phyloP scores from a whole-genome alignment of 208 protist genomes.

The Leishmania guyanensis region DNA sequence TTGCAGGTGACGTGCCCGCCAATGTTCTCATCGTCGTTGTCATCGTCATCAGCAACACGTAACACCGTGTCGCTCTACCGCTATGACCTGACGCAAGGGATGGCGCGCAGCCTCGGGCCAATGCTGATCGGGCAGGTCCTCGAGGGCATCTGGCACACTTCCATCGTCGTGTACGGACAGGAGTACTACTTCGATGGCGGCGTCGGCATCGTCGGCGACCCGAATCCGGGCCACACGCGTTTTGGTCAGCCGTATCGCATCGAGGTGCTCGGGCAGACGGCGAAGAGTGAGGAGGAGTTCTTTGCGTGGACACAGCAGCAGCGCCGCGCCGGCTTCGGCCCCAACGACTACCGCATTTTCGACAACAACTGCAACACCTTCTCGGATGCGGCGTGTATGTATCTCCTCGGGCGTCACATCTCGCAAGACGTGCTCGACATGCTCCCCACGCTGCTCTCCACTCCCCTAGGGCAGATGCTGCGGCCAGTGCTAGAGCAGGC shows the following conservation, averaged over 20 bases:
- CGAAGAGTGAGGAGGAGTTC: conserved; percentile 64
- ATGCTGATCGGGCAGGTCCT: conserved; percentile 85
- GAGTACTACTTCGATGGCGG: conserved; percentile 95
- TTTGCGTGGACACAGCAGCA: conserved; percentile 48
- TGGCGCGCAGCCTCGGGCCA: conserved; percentile 75
- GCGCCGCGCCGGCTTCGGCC: conserved; percentile 47
- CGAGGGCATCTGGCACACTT: conserved; percentile 95
- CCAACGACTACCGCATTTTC: conserved; percentile 88
- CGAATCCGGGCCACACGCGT: conserved; percentile 62
- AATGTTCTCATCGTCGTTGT: not conserved
- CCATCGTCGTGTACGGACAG: conserved; percentile 88
- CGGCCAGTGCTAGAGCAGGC: conserved; percentile 78
- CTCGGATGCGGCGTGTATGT: conserved; percentile 76
- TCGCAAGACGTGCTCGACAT: conserved; percentile 75
- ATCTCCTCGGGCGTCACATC: conserved; percentile 72
- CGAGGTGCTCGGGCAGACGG: conserved; percentile 65
- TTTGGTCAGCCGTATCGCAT: conserved; percentile 74
- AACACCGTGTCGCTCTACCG: conserved; percentile 84
- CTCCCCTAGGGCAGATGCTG: conserved; percentile 84
- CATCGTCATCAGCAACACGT: conserved; percentile 11
- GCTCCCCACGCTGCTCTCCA: conserved; percentile 71
- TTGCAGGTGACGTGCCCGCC: not conserved
- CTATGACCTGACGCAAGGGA: conserved; percentile 94
- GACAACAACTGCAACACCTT: conserved; percentile 96
- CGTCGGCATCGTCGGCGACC: conserved; percentile 60